Percentiles rank a stretch among this genome's conserved stretches.
These are phyloP conservation scores for Saururus chinensis DNA, from an alignment of 164 flowering plant species.

Conservation along the genomic window DNA sequence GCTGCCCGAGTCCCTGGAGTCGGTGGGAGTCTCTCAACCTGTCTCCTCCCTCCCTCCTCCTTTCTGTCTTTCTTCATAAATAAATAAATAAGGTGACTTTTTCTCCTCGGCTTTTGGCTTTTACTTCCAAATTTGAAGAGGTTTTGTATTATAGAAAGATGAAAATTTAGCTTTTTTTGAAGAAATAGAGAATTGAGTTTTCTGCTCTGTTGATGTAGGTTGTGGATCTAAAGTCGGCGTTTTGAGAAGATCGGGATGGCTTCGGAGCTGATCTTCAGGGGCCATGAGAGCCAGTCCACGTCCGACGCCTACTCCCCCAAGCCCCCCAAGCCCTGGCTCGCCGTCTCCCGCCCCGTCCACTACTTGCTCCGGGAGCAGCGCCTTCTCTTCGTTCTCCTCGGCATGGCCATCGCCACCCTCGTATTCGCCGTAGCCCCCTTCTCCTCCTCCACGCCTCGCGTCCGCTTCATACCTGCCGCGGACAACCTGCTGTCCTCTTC, in stretches of 20 bases:
- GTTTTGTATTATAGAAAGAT: too few relatives aligned
- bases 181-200: too few relatives aligned
- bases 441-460: constrained; percentile 5
- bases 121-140: too few relatives aligned
- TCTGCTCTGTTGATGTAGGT: neutral
- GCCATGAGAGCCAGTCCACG: constrained; percentile 38
- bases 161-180: too few relatives aligned
- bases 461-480: constrained; percentile 9
- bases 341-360: constrained; percentile 34
- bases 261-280: constrained; percentile 28
- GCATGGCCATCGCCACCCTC: constrained; percentile 56
- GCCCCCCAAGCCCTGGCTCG: constrained; percentile 51
- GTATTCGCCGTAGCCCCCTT: constrained; percentile 39
- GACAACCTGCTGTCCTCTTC: constrained; percentile 4
- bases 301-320: constrained; percentile 48
- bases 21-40: too few relatives aligned
- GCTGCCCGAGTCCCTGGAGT: too few relatives aligned
- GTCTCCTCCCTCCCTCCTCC: too few relatives aligned
- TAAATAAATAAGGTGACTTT: too few relatives aligned
- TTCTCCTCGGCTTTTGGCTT: too few relatives aligned
- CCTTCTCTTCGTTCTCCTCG: constrained; percentile 56
- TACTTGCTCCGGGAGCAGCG: constrained; percentile 76
- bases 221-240: neutral
- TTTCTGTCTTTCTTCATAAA: too few relatives aligned
- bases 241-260: constrained; percentile 7